Percentiles rank a stretch among this genome's conserved stretches.
Conservation (phyloP, 805 yeast species). For the Saccharomyces jurei region DNA sequence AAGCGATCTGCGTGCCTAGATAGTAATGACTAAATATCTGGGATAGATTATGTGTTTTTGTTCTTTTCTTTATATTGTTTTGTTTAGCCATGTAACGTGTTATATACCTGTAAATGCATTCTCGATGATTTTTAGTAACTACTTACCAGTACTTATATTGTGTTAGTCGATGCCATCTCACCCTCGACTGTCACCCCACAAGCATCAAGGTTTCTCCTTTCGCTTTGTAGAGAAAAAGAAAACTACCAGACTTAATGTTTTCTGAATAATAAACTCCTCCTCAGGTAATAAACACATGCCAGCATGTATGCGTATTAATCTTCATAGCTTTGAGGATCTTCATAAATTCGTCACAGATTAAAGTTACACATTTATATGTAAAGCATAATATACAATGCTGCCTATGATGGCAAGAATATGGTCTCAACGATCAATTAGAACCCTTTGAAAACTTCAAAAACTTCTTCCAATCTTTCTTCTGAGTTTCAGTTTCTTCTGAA, state of each 20-base stretch:
- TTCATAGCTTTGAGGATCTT: neutral
- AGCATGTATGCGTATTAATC: neutral
- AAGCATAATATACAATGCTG: neutral
- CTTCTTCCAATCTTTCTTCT: conserved; percentile 8
- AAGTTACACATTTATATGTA: neutral
- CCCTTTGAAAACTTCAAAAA: conserved; percentile 5
- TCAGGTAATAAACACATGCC: neutral
- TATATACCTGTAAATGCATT: neutral
- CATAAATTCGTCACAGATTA: neutral
- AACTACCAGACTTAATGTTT: neutral
- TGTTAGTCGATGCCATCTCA: neutral
- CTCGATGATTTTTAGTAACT: no score
- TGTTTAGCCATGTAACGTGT: neutral
- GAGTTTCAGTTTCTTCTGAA: conserved; percentile 7
- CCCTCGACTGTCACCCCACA: neutral
- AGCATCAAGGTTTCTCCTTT: neutral
- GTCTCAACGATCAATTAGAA: neutral
- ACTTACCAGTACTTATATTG: no score
- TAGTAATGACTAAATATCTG: neutral
- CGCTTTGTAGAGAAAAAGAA: neutral
- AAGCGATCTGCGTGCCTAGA: neutral
- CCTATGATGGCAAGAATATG: neutral
- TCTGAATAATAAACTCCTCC: no score
- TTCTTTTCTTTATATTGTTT: no score
- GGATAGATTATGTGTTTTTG: neutral